Evolutionary conservation across 257 asterid genomes (phyloP), one percentile per base, ranked within the genome.

Genomic region (Solanum chiquidenum): DNA sequence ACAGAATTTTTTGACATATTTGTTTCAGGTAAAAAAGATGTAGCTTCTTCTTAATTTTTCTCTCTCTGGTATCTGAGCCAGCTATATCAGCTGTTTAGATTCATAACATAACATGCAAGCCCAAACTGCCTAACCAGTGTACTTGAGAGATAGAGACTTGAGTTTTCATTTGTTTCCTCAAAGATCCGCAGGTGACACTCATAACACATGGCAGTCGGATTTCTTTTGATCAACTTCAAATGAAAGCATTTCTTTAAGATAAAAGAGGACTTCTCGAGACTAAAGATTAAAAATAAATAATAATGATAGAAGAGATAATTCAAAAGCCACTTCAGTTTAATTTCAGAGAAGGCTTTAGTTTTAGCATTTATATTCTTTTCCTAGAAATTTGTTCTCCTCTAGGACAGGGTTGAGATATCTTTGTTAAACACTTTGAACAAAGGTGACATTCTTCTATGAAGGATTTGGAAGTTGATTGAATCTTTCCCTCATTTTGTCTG

Each of bases 1-100:
- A 92, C 99, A 93, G 89, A 97, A 97, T 87, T 97, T 97, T 89
- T 88, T 97, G 92, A 92, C 89, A 12, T 97, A 95, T 91, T 87
- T 97, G 90, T 97, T 95, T 91, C 95, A 97, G 98, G 99, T 94
- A 89, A 58, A 23, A 35, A 87, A 27, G 16, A 31, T 80, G 85
- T 9, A 49, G 85, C 29, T 46, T 80, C 68, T 9, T 80, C 68
- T 80, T 29, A 80, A 29, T n/a, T 29, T 46, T 46, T 80, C 3
- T 46, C n/a, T 49, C 64, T 44, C 38, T 44, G 84, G 37, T 79
- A 44, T 29, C 64, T 27, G 38, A 79, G 38, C 14, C 16, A 79
- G 84, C 66, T 79, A 44, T 14, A 44, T 44, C 62, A 49, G 84
- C 84, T 27, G n/a, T 79, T 79, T 44, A 44, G 38, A 42, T 79